Conservation (phyloP, 306 rosid genomes). For the Styphnolobium japonicum region DNA sequence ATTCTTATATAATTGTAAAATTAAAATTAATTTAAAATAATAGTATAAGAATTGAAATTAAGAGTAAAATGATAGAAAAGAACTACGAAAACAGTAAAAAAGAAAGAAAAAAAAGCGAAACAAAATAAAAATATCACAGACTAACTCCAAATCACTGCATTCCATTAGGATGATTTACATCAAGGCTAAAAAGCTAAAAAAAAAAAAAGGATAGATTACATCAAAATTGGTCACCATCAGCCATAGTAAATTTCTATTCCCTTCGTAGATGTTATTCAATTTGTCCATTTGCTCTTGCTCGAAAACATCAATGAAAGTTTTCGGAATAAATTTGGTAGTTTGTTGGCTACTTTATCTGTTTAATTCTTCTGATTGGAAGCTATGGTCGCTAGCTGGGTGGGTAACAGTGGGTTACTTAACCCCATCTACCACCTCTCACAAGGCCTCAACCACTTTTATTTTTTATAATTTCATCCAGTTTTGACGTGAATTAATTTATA, state of each 20-base stretch:
- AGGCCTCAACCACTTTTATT: background rate
- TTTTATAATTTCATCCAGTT: background rate
- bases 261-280: background rate
- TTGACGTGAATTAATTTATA: background rate
- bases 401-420: constrained; percentile 12
- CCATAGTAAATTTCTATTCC: background rate
- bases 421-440: background rate
- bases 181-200: background rate
- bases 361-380: background rate
- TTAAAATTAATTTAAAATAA: too few species aligned
- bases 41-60: too few species aligned
- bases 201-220: background rate
- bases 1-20: too few species aligned
- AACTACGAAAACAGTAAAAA: too few species aligned
- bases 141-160: background rate
- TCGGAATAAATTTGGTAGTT: background rate
- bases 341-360: background rate
- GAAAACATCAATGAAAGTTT: background rate
- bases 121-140: too few species aligned
- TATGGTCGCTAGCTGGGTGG: background rate
- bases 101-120: too few species aligned
- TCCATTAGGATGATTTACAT: background rate
- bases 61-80: too few species aligned
- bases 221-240: background rate
- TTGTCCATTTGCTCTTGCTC: background rate